phyloP scores from a whole-genome alignment of 2,329 filamentous ascomycete species.

The Verticillium nonalfalfae region DNA sequence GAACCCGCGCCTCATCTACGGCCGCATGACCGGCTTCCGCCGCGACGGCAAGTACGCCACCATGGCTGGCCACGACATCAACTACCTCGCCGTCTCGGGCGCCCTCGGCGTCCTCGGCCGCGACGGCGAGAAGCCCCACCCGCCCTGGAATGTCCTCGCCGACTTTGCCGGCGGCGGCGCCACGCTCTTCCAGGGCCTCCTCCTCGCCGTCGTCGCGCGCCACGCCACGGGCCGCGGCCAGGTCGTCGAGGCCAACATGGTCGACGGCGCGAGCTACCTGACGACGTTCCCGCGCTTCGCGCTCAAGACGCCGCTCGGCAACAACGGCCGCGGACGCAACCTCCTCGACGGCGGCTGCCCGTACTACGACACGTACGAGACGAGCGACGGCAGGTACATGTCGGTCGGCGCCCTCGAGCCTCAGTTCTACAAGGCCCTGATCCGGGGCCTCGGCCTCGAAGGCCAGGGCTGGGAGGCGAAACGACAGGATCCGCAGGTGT shows the following conservation, averaged over 20 bases:
- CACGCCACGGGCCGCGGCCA: slow-evolving; percentile 64
- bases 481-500: slow-evolving; percentile 55
- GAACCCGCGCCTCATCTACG: slow-evolving; percentile 75
- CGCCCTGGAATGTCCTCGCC: slow-evolving; percentile 77
- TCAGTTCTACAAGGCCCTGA: slow-evolving; percentile 67
- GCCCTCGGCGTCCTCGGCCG: slow-evolving; percentile 72
- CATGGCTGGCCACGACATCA: slow-evolving; percentile 96
- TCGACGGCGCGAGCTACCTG: slow-evolving; percentile 78
- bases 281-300: slow-evolving; percentile 69
- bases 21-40: slow-evolving; percentile 83
- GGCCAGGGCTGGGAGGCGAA: slow-evolving; percentile 42
- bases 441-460: slow-evolving; percentile 60
- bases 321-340: slow-evolving; percentile 63
- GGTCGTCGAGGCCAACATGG: slow-evolving; percentile 95
- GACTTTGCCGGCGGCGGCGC: slow-evolving; percentile 91
- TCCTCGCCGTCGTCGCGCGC: slow-evolving; percentile 70
- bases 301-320: slow-evolving; percentile 57
- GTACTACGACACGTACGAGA: slow-evolving; percentile 87
- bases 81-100: slow-evolving; percentile 87
- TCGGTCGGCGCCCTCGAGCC: slow-evolving; percentile 89
- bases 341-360: slow-evolving; percentile 78
- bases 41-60: slow-evolving; percentile 76
- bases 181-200: slow-evolving; percentile 72
- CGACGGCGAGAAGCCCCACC: slow-evolving; percentile 60
- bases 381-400: slow-evolving; percentile 70